A percentile compares a stretch with the other conserved stretches of the same genome.
Conservation (phyloP, 2,329 filamentous ascomycete genomes). For the Leptographium procerum region DNA sequence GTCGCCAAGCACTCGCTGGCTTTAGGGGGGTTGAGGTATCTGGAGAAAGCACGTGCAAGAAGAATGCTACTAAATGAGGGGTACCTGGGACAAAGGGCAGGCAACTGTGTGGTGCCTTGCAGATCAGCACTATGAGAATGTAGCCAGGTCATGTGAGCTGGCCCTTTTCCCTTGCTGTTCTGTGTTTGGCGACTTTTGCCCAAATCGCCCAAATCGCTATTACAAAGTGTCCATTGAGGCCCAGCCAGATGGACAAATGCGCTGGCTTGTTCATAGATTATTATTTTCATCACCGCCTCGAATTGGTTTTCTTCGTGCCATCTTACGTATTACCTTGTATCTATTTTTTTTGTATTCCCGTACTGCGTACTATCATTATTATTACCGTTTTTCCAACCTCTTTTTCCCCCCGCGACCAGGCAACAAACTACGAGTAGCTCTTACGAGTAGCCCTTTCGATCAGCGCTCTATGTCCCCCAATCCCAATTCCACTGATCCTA, state of each 20-base stretch:
- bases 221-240: no score
- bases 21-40: not conserved
- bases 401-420: not conserved
- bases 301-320: no score
- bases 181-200: not conserved
- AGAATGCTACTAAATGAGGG: not conserved
- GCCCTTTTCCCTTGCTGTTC: not conserved
- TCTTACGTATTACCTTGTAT: no score
- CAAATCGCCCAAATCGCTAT: no score
- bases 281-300: no score
- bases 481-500: no score
- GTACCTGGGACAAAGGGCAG: not conserved
- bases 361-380: not conserved
- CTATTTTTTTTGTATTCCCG: no score
- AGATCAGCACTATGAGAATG: not conserved
- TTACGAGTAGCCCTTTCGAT: not conserved
- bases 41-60: constrained; percentile 5
- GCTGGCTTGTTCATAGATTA: no score
- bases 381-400: not conserved
- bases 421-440: not conserved
- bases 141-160: not conserved
- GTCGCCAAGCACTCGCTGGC: not conserved
- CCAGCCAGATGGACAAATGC: not conserved
- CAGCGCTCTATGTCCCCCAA: no score
- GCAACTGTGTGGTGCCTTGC: constrained; percentile 7